These are phyloP conservation scores for Rubia peregrina DNA, from an alignment of 305 asterid species.

Conservation along the genomic window DNA sequence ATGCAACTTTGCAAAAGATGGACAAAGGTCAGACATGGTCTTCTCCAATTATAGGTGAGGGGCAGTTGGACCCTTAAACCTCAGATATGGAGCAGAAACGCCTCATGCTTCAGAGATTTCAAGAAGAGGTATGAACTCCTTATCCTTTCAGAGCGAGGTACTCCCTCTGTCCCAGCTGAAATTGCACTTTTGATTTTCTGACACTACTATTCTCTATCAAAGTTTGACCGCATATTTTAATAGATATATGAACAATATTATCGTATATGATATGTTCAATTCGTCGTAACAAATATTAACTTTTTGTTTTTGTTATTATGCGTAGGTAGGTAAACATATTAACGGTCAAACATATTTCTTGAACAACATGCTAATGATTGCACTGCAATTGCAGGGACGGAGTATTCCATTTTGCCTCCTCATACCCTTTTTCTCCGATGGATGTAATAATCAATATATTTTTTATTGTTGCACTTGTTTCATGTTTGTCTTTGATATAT, in stretches of 20 bases:
- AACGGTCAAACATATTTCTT: too few species aligned
- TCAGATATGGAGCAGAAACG: slow-evolving; percentile 92
- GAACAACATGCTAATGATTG: too few species aligned
- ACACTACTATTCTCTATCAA: too few species aligned
- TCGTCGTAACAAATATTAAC: too few species aligned
- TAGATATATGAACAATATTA: too few species aligned
- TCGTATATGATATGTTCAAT: too few species aligned
- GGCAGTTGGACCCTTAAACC: slow-evolving; percentile 82
- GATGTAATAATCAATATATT: neutral
- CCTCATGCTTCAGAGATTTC: slow-evolving; percentile 97
- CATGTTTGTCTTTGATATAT: neutral
- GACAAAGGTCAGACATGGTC: slow-evolving; percentile 95
- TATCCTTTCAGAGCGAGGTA: neutral
- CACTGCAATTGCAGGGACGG: too few species aligned
- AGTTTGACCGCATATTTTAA: too few species aligned
- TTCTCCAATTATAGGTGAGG: slow-evolving; percentile 84
- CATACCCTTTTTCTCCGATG: neutral
- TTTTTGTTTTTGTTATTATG: too few species aligned
- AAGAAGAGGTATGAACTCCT: slow-evolving; percentile 64
- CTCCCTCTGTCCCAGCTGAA: too few species aligned
- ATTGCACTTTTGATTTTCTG: too few species aligned
- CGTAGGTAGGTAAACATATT: too few species aligned
- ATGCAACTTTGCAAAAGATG: slow-evolving; percentile 91
- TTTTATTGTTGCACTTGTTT: neutral
- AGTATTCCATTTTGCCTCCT: neutral